These are phyloP conservation scores for Berkeleyomyces rouxiae DNA, from an alignment of 2,329 filamentous ascomycete genomes.

Conservation along the genomic window DNA sequence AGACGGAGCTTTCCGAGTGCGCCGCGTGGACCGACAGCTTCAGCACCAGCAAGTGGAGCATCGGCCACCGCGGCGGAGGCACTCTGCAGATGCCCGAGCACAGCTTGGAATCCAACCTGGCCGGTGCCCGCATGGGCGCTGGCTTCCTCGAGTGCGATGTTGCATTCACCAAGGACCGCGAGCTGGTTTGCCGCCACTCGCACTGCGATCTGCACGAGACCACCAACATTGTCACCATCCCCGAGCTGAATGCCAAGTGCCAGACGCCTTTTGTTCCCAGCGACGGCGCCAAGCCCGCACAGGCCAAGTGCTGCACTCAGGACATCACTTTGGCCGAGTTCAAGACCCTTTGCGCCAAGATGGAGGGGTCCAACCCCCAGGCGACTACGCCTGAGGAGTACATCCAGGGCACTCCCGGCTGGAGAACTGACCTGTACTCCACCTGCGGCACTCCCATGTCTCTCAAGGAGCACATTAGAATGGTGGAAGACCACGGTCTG, in stretches of 20 bases:
- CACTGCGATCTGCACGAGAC: slow-evolving; percentile 54
- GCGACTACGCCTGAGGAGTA: slow-evolving; percentile 42
- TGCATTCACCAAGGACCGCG: slow-evolving; percentile 45
- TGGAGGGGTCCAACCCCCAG: slow-evolving; percentile 45
- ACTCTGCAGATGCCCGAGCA: slow-evolving; percentile 50
- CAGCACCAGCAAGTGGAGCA: slow-evolving; percentile 36
- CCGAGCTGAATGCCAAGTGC: slow-evolving; percentile 48
- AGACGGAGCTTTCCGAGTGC: slow-evolving; percentile 42
- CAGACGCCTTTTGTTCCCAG: slow-evolving; percentile 43
- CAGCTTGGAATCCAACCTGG: slow-evolving; percentile 39
- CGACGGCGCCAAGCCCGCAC: slow-evolving; percentile 32
- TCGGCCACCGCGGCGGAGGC: slow-evolving; percentile 45
- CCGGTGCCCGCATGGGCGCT: slow-evolving; percentile 50
- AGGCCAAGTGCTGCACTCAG: slow-evolving; percentile 52
- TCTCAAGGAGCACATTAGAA: slow-evolving; percentile 43
- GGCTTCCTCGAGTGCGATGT: slow-evolving; percentile 53
- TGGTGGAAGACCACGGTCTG: slow-evolving; percentile 40
- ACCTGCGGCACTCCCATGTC: slow-evolving; percentile 46
- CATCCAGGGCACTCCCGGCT: slow-evolving; percentile 40
- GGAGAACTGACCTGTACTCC: slow-evolving; percentile 49
- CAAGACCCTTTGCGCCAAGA: slow-evolving; percentile 51
- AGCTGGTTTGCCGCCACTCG: slow-evolving; percentile 52
- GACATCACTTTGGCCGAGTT: slow-evolving; percentile 54
- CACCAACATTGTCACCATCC: slow-evolving; percentile 46
- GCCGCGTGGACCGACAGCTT: slow-evolving; percentile 32